Base-by-base conservation (phyloP, 2,329 filamentous ascomycete species). In the Aspergillus glaucus region DNA sequence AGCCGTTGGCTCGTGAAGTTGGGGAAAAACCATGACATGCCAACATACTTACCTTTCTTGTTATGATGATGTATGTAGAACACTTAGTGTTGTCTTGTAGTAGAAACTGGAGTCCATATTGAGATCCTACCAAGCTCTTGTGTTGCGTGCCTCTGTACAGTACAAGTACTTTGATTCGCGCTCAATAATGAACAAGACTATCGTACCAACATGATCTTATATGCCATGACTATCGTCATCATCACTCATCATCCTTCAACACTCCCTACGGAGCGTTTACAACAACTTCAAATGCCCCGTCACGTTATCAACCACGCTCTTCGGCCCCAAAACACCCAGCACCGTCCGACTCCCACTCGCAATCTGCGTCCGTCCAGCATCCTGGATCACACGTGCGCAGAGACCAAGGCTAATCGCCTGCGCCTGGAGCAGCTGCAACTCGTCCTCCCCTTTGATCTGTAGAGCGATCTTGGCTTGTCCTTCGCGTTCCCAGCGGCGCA, bases 361-460 rank as follows among this genome's bases (percentile, higher is more conserved):
- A 69, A 98, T 97, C 79, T 98, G 93, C 42, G 93, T 98, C 53
- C 93, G 81, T 12, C 93, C 93, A n/a, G 93, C 93, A 71, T 98
- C 93, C 62, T 88, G 85, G 57, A 98, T 92, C 46, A 95, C 84
- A 67, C 92, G 86, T 46, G 92, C 89, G 52, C 89, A 91, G 50
- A 98, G 70, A 1, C 93, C 92, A 50, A 96, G 67, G 65, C 85
- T 88, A 54, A 88, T 79, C 3, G 93, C 93, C 67, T 86, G 84
- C 47, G 84, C 87, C 72, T 91, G 85, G 58, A 93, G 72, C 58
- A 94, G 71, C 65, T 94, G 67, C 66, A 85, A 63, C 50, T 84
- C 88, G 32, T 94, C 88, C 71, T 96, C 87, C 52, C 83, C 85
- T 73, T 92, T 93, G 57, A 85, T 79, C 72, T 96, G 91, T 48